Base-by-base conservation (phyloP, 176 grass and related monocot species). In the Hsuehochloa calcarea region DNA sequence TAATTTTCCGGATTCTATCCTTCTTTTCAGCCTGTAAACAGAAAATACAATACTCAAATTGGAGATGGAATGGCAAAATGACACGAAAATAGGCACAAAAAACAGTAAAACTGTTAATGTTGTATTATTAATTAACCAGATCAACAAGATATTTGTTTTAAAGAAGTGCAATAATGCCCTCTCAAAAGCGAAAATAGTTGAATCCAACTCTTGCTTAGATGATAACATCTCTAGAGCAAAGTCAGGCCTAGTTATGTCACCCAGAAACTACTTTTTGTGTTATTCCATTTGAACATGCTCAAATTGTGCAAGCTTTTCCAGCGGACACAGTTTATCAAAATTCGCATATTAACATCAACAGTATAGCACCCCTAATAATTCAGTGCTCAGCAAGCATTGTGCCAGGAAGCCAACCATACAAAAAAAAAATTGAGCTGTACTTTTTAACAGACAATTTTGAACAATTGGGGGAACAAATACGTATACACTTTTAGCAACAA, bases 11-110 rank as follows among this genome's bases (percentile, higher is more conserved):
- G n/a, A 97, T 82, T 84, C 91, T 97, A 68, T 82, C 91, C 74
- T 89, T 97, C 79, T 91, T 97, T 91, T 97, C 84, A 50, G 84
- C 89, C 89, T 91, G 74, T 65, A 68, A 47, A 81, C 13, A 56
- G 1, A 66, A 78, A 70, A 84, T 0, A 80, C 63, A 15, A 50
- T 35, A 80, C 54, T 54, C 44, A 73, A 40, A 55, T 63, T 1
- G 50, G 41, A 70, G 14, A 51, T 70, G 10, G 25, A 71, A 38
- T 51, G 34, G 14, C 22, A 69, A 65, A 45, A 49, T 7, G 4
- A 8, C 10, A 72, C 22, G 7, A 14, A 72, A 23, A 47, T 27
- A 72, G 8, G 22, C 17, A 14, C 19, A n/a, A n/a, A n/a, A n/a
- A n/a, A n/a, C 27, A 60, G 50, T 66, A 86, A 82, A n/a, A 43